Evolutionary conservation across 805 yeast genomes (phyloP), one percentile per base, ranked within the genome.

Genomic region (Pichia ethanolica): DNA sequence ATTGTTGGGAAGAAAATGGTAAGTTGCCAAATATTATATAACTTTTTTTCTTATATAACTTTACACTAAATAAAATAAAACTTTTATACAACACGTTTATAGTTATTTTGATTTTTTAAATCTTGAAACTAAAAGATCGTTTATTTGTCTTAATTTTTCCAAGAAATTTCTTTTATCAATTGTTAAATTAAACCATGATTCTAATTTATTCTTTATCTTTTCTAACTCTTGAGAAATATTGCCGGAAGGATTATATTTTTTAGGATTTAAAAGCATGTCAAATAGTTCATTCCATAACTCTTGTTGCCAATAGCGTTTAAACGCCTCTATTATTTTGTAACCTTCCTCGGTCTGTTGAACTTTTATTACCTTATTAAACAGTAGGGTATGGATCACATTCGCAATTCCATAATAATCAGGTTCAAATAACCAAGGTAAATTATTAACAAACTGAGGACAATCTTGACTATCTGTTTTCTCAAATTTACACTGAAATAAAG

Each of bases 371-470:
- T 72, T 69, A 0, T 95, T 95, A 69, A 82, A 89, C 14, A 89
- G 68, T 73, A 89, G 66, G 0, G 82, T 74, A 58, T 89, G 91
- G 3, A 88, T 69, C 0, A 86, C 77, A 35, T 81, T 76, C 0
- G 96, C 97, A 20, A 87, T 53, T 0, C 96, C 96, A 62, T 76
- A 85, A 61, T 88, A 88, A 66, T 89, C 97, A 4, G 83, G 82
- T 60, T 89, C 89, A 59, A 75, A 86, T 3, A 78, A 76, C 95
- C 96, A 89, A 0, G 84, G 75, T 45, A 70, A 59, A 5, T 74
- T 69, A 4, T 74, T 64, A 47, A 79, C 68, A 81, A 86, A 79
- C 57, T 83, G 88, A 5, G 79, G 78, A 60, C 95, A 87, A 56
- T 86, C 95, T 27, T 53, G 54, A 54, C 79, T 86, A 48, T 77